Base-by-base conservation (phyloP, 192 early-diverging fungal genomes). In the Chytriomyces sp. region DNA sequence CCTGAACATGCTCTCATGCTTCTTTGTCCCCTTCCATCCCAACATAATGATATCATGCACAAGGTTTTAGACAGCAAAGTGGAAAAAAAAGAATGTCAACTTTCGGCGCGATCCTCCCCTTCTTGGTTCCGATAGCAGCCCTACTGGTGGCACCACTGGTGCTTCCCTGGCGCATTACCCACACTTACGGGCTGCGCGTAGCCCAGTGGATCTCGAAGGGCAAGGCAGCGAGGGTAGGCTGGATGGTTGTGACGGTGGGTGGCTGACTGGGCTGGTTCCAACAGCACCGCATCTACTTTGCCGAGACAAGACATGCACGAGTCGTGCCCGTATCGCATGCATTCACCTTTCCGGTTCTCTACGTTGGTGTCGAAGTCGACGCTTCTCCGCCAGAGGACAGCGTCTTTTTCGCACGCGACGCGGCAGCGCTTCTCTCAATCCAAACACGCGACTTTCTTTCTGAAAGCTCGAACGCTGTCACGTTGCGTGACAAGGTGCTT, bases 261-360 rank as follows among this genome's bases (percentile, higher is more conserved):
- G n/a, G n/a, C n/a, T n/a, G 28, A 17, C 22, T 25, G 55, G 19
- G 28, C 55, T 1, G 28, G 55, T 32, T 14, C 56, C 25, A 58
- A 30, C 2, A 22, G n/a, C 76, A 72, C 64, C 62, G 57, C 30
- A 19, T 82, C 4, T 80, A 79, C 70, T 44, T 84, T 34, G 77
- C 60, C 28, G n/a, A 40, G 52, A 88, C 86, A 6, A 53, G 28
- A 33, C 86, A 88, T 66, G 44, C 67, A 5, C 79, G 86, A 14
- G 73, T 80, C 62, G n/a, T 52, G 36, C 85, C 85, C 7, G 69
- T 71, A 5, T 36, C 53, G 0, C 85, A 88, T 70, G 28, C 71
- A 5, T 88, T 88, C 70, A n/a, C 54, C 31, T 88, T 88, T 57
- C 80, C 83, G 3, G 41, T 88, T 14, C 70, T 88, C 37, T 86